phyloP scores from a whole-genome alignment of 768 basidiomycete species.

The Boletus huronensis region DNA sequence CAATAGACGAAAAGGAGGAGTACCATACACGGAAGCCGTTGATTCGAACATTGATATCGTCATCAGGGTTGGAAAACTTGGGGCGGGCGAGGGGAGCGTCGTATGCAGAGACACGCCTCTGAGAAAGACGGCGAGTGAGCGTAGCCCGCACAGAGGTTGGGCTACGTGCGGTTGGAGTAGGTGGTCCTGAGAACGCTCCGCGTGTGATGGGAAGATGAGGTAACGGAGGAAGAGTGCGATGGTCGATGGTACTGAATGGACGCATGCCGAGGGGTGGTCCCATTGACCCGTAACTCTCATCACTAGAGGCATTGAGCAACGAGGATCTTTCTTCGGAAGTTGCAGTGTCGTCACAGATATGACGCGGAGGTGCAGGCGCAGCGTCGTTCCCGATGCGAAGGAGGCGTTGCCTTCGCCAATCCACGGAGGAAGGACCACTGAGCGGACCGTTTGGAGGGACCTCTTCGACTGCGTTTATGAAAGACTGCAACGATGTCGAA shows the following conservation, averaged over 20 bases:
- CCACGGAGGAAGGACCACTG: constrained; percentile 51
- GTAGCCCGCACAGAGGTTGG: constrained; percentile 33
- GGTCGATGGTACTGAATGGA: constrained; percentile 27
- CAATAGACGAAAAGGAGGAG: constrained; percentile 84
- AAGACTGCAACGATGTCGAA: constrained; percentile 21
- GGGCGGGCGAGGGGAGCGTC: constrained; percentile 46
- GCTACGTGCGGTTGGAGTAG: constrained; percentile 31
- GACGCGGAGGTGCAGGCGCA: background rate
- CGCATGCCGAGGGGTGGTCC: constrained; percentile 27
- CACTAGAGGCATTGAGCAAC: constrained; percentile 30
- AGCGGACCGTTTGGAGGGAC: constrained; percentile 34
- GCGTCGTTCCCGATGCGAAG: constrained; percentile 45
- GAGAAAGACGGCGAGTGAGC: constrained; percentile 39
- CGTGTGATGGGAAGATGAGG: constrained; percentile 32
- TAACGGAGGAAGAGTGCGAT: constrained; percentile 38
- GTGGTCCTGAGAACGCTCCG: constrained; percentile 36
- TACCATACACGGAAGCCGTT: constrained; percentile 89
- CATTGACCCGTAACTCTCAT: constrained; percentile 57
- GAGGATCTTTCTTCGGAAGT: constrained; percentile 34
- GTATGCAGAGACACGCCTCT: constrained; percentile 72
- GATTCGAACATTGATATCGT: constrained; percentile 57
- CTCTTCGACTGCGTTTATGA: constrained; percentile 10
- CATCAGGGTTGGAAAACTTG: constrained; percentile 33
- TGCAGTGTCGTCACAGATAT: background rate
- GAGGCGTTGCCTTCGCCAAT: constrained; percentile 59